phyloP scores from a whole-genome alignment of 192 early-diverging fungal genomes.

The Podochytrium sp. region DNA sequence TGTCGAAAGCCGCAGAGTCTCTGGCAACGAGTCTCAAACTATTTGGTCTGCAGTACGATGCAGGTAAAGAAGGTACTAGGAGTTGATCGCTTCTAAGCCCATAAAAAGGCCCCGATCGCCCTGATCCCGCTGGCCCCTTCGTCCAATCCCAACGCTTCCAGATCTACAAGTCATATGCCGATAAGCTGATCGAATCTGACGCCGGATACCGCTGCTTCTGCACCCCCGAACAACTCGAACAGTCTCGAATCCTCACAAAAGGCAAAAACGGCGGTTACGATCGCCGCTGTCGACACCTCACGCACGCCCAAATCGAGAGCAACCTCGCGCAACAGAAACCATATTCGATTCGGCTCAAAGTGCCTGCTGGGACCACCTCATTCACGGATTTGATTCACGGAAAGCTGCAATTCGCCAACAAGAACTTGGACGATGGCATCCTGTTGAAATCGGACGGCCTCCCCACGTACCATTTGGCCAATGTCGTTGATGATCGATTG shows the following conservation, averaged over 20 bases:
- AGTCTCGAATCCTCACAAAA: constrained; percentile 60
- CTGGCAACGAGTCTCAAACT: constrained; percentile 70
- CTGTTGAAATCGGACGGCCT: constrained; percentile 90
- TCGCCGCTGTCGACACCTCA: constrained; percentile 74
- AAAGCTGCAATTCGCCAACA: constrained; percentile 67
- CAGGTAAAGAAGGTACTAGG: constrained; percentile 45
- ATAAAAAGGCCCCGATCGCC: constrained; percentile 58
- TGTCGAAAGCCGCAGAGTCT: constrained; percentile 72
- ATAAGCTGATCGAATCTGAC: constrained; percentile 61
- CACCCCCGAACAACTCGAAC: constrained; percentile 65
- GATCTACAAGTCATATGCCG: constrained; percentile 70
- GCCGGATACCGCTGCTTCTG: constrained; percentile 93
- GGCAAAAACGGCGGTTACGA: constrained; percentile 75
- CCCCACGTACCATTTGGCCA: constrained; percentile 94
- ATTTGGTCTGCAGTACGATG: constrained; percentile 79
- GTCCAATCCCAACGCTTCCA: constrained; percentile 79
- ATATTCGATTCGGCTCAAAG: constrained; percentile 76
- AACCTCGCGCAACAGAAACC: constrained; percentile 59
- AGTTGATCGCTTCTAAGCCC: not conserved
- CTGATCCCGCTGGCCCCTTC: constrained; percentile 63
- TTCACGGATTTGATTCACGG: constrained; percentile 81
- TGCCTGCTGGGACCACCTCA: constrained; percentile 57
- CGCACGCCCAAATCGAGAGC: constrained; percentile 65
- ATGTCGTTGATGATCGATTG: constrained; percentile 89
- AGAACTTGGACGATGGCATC: constrained; percentile 83